Evolutionary conservation across 2,329 filamentous ascomycete species (phyloP), one percentile per base, ranked within the genome.

Genomic region (Beauveria australis): DNA sequence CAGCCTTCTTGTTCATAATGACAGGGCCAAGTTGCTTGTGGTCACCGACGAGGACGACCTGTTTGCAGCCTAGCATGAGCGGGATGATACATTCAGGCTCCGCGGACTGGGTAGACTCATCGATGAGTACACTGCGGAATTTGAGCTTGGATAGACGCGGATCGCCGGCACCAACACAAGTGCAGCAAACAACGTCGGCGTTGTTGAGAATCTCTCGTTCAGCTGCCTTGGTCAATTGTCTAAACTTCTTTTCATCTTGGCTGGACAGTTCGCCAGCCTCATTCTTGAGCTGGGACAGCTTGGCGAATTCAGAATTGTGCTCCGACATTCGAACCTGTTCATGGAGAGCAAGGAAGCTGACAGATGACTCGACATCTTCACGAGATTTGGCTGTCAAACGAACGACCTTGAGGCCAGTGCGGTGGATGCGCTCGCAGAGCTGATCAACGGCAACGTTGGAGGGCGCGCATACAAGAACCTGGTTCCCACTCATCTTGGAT

Each of bases 1-100:
- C 94, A 16, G 94, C 94, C 76, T 97, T 97, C 82, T 99, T 99
- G 82, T 99, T 99, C 93, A 99, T 99, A 72, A 99, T 97, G 68
- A 99, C 94, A 1, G 94, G 94, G 0, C 94, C 94, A 65, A 99
- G 85, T 73, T 99, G 94, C 75, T 97, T 95, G 75, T 99, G 94
- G 71, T 99, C 94, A 71, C 94, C 94, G 47, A 99, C 94, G 41
- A 99, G 83, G n/a, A 99, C 94, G 54, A 97, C 92, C 74, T 99
- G 94, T 78, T 99, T 99, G 80, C 94, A 99, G 55, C 94, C 94
- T 24, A 99, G 82, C 37, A 99, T 93, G 46, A 99, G 80, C 19
- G 94, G 94, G 68, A 99, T 99, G 91, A 99, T 96, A 74, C 94
- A 99, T 74, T 99, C 94, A 0, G 94, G 94, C 73, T 99, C 94